A percentile compares a stretch with the other conserved stretches of the same genome.
These are phyloP conservation scores for Pythium dissotocum DNA, from an alignment of 352 stramenopile species.

Conservation along the genomic window DNA sequence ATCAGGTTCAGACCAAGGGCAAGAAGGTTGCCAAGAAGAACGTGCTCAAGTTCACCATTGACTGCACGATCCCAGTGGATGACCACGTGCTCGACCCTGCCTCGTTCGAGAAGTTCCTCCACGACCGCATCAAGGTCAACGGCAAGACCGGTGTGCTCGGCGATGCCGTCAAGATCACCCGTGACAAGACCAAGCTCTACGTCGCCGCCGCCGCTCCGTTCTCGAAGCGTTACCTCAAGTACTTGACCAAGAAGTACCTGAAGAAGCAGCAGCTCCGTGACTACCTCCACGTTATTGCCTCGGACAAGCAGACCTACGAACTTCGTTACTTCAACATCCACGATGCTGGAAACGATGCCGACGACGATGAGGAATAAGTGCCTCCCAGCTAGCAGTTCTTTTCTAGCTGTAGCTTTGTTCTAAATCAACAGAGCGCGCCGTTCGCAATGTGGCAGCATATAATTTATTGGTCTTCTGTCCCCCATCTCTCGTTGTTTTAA, in stretches of 20 bases:
- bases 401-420: slow-evolving; percentile 8
- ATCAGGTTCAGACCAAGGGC: slow-evolving; percentile 43
- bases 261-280: slow-evolving; percentile 99
- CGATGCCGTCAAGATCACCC: slow-evolving; percentile 94
- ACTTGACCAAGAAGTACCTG: slow-evolving; percentile 99
- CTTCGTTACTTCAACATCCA: slow-evolving; percentile 99
- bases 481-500: not conserved
- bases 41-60: slow-evolving; percentile 92
- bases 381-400: slow-evolving; percentile 11
- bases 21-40: slow-evolving; percentile 92
- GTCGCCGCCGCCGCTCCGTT: slow-evolving; percentile 94
- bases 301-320: slow-evolving; percentile 98
- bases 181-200: slow-evolving; percentile 97
- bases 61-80: slow-evolving; percentile 96
- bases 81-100: slow-evolving; percentile 99
- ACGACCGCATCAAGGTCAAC: slow-evolving; percentile 99
- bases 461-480: slow-evolving; percentile 1
- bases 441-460: slow-evolving; percentile 25
- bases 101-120: slow-evolving; percentile 99
- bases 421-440: slow-evolving; percentile 29
- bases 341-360: slow-evolving; percentile 89
- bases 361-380: slow-evolving; percentile 88
- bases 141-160: slow-evolving; percentile 97
- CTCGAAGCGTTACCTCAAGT: slow-evolving; percentile 99
- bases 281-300: slow-evolving; percentile 99